phyloP scores from a whole-genome alignment of 208 protist species.

The Leishmania tarentolae region DNA sequence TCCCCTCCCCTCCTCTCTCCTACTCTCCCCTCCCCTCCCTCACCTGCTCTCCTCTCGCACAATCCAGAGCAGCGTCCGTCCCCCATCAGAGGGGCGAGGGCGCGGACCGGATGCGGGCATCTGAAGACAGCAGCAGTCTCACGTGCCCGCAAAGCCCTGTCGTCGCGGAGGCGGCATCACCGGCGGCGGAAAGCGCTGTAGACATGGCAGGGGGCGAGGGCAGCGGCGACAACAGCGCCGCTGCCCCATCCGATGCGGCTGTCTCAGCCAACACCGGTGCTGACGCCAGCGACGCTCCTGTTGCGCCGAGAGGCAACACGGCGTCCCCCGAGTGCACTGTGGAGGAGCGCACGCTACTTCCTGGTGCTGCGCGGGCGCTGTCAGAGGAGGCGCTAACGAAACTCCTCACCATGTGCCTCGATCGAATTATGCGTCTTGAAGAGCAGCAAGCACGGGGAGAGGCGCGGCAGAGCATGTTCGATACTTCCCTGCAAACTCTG shows the following conservation, averaged over 20 bases:
- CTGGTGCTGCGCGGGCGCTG: not conserved
- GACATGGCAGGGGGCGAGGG: not conserved
- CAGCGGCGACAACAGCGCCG: not conserved
- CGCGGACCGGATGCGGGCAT: not conserved
- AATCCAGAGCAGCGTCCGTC: not conserved
- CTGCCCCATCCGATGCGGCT: not conserved
- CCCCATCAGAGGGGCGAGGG: not conserved
- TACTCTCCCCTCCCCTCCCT: not conserved
- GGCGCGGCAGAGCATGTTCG: not conserved
- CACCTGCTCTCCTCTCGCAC: no score
- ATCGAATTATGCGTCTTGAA: not conserved
- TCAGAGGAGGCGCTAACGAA: not conserved
- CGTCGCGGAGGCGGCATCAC: not conserved
- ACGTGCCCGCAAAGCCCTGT: not conserved
- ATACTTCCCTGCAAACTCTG: not conserved
- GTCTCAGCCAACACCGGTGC: not conserved
- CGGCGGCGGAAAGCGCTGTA: not conserved
- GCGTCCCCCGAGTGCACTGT: not conserved
- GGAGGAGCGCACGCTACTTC: not conserved
- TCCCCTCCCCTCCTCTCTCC: not conserved
- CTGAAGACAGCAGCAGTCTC: not conserved
- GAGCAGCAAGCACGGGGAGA: not conserved
- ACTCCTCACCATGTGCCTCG: not conserved
- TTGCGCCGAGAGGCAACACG: not conserved
- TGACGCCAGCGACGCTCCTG: not conserved